Evolutionary conservation across 192 early-diverging fungal species (phyloP), one percentile per base, ranked within the genome.

Genomic region (Rhizoclosmatium sp.): DNA sequence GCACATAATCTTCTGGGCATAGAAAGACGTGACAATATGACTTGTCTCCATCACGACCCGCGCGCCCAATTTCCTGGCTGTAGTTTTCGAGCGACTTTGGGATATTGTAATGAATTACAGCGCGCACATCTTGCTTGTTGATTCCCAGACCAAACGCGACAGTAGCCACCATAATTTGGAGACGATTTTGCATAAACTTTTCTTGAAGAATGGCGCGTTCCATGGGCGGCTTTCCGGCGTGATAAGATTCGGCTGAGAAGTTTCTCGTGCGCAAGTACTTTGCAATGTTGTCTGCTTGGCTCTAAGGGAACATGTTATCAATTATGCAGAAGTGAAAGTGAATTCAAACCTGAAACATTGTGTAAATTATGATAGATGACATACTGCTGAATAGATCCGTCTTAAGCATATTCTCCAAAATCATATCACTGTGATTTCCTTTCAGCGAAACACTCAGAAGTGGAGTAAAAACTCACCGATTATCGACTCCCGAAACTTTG

Each of bases 71-170:
- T 64, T 89, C 87, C 58, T 90, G 88, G 19, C 94, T 86, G 79
- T 98, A 98, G 5, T 93, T 93, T 84, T 98, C 97, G 2, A 98
- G 71, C 31, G 93, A 93, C 42, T 92, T 91, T 0, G 96, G 94
- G 39, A 97, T 81, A 19, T 90, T 90, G 75, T 92, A 93, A 69
- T 98, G 97, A 10, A 97, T 92, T 2, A 98, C 94, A 73, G 92
- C 93, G 4, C 95, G 93, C 16, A 98, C 95, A 65, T 96, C 91
- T 7, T 91, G 80, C 82, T 97, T 97, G 85, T 98, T 94, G 51
- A 97, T 94, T 16, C 97, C 97, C 92, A 98, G 92, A 3, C 97
- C 96, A 85, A 98, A 98, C 0, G 96, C 96, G 23, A 97, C 89
- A 0, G 96, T 98, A 1, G 95, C 95, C 0, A 94, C 93, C 76